Conservation (phyloP, 768 basidiomycete species). For the Imleria badia region DNA sequence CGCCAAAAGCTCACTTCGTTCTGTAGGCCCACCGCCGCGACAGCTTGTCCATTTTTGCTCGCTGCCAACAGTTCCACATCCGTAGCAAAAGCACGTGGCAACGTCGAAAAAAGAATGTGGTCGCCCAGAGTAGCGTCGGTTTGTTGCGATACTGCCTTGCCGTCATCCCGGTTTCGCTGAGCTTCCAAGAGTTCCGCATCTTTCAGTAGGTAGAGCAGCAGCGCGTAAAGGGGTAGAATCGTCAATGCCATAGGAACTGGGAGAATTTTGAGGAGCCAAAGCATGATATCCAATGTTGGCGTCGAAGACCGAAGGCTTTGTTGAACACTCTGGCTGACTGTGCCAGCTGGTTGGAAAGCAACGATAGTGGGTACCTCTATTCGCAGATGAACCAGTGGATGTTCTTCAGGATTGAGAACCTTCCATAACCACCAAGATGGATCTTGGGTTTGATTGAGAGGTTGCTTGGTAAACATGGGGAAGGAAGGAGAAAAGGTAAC, state of each 20-base stretch:
- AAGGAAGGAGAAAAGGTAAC: constrained; percentile 19
- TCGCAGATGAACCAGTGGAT: constrained; percentile 69
- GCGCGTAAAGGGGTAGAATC: constrained; percentile 65
- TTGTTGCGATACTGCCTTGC: constrained; percentile 35
- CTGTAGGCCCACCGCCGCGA: constrained; percentile 73
- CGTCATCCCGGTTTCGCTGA: constrained; percentile 62
- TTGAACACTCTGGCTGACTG: constrained; percentile 23
- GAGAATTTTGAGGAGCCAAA: constrained; percentile 83
- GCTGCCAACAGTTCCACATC: constrained; percentile 82
- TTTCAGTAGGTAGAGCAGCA: constrained; percentile 86
- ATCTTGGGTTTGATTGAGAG: constrained; percentile 36
- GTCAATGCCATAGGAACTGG: constrained; percentile 82
- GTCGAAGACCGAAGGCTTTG: constrained; percentile 45
- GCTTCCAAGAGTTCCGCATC: constrained; percentile 89
- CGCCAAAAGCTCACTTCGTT: constrained; percentile 78
- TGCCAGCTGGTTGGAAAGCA: constrained; percentile 52
- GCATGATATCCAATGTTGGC: constrained; percentile 52
- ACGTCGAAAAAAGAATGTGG: constrained; percentile 57
- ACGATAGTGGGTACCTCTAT: constrained; percentile 80
- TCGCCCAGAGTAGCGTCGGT: constrained; percentile 36
- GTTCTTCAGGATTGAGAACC: constrained; percentile 66
- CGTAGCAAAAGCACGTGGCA: constrained; percentile 78
- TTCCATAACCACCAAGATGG: constrained; percentile 76
- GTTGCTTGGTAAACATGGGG: constrained; percentile 35
- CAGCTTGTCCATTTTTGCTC: constrained; percentile 62